A percentile compares a stretch with the other conserved stretches of the same genome.
phyloP scores from a whole-genome alignment of 1,139 yeast species.

The Arxiozyma slooffiae region DNA sequence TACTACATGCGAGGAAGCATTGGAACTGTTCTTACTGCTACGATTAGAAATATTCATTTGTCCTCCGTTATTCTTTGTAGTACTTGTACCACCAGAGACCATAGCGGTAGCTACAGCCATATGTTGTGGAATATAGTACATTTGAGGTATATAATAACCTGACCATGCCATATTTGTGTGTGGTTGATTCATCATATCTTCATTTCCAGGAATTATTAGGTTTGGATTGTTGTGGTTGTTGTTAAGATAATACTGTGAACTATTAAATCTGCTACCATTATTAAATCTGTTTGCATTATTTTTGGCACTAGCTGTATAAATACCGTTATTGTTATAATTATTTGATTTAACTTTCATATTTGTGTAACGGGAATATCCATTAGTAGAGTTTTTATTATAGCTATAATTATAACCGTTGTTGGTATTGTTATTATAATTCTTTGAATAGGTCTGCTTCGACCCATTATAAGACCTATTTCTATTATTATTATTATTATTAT shows the following conservation, averaged over 20 bases:
- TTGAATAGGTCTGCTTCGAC: slow-evolving; percentile 1
- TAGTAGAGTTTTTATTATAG: neutral
- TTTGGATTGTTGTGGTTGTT: slow-evolving; percentile 3
- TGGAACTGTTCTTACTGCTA: neutral
- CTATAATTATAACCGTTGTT: slow-evolving; percentile 1
- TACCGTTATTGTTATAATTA: slow-evolving; percentile 1
- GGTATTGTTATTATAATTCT: slow-evolving; percentile 5
- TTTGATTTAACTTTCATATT: slow-evolving; percentile 1
- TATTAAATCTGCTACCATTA: slow-evolving; percentile 2
- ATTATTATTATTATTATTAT: slow-evolving; percentile 1
- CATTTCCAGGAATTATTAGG: neutral
- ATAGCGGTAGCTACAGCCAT: slow-evolving; percentile 8
- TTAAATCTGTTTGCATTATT: neutral
- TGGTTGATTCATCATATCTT: neutral
- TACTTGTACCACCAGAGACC: slow-evolving; percentile 1
- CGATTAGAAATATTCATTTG: neutral
- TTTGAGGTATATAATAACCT: slow-evolving; percentile 19
- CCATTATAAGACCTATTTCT: slow-evolving; percentile 4
- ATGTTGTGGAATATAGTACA: slow-evolving; percentile 21
- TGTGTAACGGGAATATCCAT: slow-evolving; percentile 2
- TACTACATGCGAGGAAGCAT: neutral
- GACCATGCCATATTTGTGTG: slow-evolving; percentile 11
- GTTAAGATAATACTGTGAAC: slow-evolving; percentile 3
- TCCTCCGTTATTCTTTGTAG: neutral
- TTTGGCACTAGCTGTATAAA: neutral